Conservation (phyloP, 129 eudicot species). For the Flaveria robusta region DNA sequence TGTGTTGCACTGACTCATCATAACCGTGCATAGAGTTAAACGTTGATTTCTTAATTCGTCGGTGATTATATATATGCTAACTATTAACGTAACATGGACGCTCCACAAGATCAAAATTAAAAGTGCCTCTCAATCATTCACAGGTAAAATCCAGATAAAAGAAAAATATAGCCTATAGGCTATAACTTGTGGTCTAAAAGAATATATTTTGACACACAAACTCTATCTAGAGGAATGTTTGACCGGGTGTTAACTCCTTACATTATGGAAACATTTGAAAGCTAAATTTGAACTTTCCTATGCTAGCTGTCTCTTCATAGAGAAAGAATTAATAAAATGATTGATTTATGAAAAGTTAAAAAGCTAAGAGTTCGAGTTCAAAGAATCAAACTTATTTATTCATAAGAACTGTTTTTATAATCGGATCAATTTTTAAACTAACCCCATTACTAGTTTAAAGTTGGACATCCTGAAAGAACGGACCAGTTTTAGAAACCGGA, state of each 20-base stretch:
- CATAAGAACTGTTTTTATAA: not conserved
- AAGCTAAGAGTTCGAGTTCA: not conserved
- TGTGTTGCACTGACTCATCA: too few relatives aligned
- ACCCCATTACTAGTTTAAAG: too few relatives aligned
- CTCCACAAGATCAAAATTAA: constrained; percentile 2
- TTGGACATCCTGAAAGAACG: too few relatives aligned
- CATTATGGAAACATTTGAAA: constrained; percentile 26
- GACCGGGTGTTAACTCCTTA: constrained; percentile 40
- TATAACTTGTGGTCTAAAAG: constrained; percentile 10
- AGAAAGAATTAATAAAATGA: constrained; percentile 1
- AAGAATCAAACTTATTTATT: not conserved
- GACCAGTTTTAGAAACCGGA: too few relatives aligned
- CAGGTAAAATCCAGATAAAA: constrained; percentile 28
- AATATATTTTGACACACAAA: constrained; percentile 5
- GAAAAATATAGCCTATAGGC: constrained; percentile 12
- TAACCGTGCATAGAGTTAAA: not conserved
- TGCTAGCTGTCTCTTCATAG: not conserved
- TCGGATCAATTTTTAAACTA: too few relatives aligned
- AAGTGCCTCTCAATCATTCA: constrained; percentile 30
- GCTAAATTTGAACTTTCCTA: constrained; percentile 23
- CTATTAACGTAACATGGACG: not conserved
- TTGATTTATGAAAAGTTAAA: not conserved
- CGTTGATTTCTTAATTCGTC: not conserved
- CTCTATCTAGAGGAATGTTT: constrained; percentile 32
- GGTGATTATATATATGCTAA: not conserved